Base-by-base conservation (phyloP, 768 basidiomycete species). In the Lactifluus echinatus region DNA sequence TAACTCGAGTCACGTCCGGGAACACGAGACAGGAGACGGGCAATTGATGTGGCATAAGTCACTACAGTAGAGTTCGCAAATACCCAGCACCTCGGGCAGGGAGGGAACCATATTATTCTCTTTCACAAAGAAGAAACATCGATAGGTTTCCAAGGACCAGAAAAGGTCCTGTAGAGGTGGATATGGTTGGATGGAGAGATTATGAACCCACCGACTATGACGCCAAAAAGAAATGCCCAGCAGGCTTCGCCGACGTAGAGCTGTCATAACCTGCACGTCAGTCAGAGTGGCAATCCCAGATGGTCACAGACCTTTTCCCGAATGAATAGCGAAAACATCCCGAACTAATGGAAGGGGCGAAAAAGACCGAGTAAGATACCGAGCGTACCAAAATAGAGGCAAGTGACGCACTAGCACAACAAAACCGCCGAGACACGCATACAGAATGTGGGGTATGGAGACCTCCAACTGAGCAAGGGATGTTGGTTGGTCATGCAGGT, bases 171-270 rank as follows among this genome's bases (percentile, higher is more conserved):
- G n/a, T n/a, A n/a, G 33, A 39, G 24, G 37, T 21, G 37, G 39
- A 29, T 24, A 33, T 15, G 44, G 40, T 33, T 8, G 54, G n/a
- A 45, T 15, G 47, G 56, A 23, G 50, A 40, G 34, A 28, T 36
- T 29, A 50, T 45, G 44, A 59, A 69, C 79, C 60, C 68, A 81
- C 87, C 93, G 50, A 95, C 84, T 62, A 93, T 85, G 66, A 97
- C 87, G 12, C 93, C 92, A 65, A 95, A 91, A 33, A 95, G 68
- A 65, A 96, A 96, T 0, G 95, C 93, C 82, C 91, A 90, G 63
- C 89, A 89, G 14, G 96, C 93, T 77, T 99, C 96, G 59, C 96
- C 96, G 56, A 97, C 84, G 69, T 96, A 97, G 24, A 95, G 71
- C 81, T 90, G 51, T 28, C 4, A 14, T 46, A 54, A 6, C 17